These are phyloP conservation scores for Lophium mytilinum DNA, from an alignment of 495 filamentous ascomycete genomes.

Conservation along the genomic window DNA sequence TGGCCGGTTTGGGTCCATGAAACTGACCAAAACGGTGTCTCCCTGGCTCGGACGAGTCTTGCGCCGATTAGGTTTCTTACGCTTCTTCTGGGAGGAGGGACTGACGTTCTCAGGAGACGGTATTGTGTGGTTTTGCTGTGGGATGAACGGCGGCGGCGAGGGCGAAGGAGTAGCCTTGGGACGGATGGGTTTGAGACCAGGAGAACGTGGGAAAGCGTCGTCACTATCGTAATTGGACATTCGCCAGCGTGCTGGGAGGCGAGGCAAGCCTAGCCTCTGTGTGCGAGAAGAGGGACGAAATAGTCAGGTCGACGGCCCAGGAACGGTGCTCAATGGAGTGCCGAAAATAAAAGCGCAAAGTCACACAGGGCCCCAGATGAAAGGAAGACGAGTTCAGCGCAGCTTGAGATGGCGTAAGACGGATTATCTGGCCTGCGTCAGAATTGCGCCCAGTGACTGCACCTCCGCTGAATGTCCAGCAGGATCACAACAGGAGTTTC, in stretches of 20 bases:
- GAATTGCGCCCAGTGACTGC: too few relatives aligned
- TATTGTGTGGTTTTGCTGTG: constrained; percentile 1
- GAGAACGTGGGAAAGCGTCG: constrained; percentile 24
- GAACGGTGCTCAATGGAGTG: too few relatives aligned
- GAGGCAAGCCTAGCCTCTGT: constrained; percentile 10
- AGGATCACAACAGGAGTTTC: too few relatives aligned
- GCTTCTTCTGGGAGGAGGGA: constrained; percentile 20
- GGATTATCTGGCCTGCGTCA: too few relatives aligned
- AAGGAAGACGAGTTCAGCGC: too few relatives aligned
- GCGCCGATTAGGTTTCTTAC: constrained; percentile 25
- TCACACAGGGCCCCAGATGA: too few relatives aligned
- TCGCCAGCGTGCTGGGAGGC: constrained; percentile 14
- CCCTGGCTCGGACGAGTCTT: constrained; percentile 29
- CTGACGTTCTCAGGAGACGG: constrained; percentile 22
- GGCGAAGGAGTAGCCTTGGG: constrained; percentile 25
- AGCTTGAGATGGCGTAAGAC: too few relatives aligned
- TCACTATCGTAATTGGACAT: constrained; percentile 27
- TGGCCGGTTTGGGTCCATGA: constrained; percentile 26
- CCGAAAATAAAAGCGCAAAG: too few relatives aligned
- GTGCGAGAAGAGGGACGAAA: neutral
- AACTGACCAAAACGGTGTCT: constrained; percentile 26
- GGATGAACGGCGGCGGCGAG: constrained; percentile 24
- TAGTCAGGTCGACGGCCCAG: neutral
- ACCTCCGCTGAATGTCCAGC: too few relatives aligned
- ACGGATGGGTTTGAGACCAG: constrained; percentile 18